phyloP scores from a whole-genome alignment of 2,329 filamentous ascomycete genomes.

The Myriosclerotinia duriaeana region DNA sequence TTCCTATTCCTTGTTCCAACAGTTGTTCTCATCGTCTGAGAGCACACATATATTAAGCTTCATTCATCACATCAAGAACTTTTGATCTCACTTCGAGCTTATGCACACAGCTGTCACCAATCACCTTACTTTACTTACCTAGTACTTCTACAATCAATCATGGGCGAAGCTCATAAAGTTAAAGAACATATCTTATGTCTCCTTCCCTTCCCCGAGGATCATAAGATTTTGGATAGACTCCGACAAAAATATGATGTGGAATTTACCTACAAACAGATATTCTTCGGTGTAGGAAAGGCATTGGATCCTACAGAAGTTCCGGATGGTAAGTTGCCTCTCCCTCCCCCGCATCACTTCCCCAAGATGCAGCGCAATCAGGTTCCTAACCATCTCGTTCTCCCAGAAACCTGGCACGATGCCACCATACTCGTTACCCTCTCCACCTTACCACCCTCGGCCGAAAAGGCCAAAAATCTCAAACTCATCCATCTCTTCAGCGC shows the following conservation, averaged over 20 bases:
- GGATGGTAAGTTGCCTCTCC: slow-evolving; percentile 26
- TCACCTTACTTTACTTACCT: neutral
- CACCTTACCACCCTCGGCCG: slow-evolving; percentile 35
- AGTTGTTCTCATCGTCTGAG: neutral
- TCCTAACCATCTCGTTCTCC: neutral
- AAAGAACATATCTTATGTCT: slow-evolving; percentile 46
- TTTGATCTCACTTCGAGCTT: neutral
- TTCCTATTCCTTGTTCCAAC: neutral
- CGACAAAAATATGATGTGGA: slow-evolving; percentile 47
- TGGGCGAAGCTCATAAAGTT: slow-evolving; percentile 47
- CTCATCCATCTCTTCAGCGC: slow-evolving; percentile 42
- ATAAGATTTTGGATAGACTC: slow-evolving; percentile 42
- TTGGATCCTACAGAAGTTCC: slow-evolving; percentile 26
- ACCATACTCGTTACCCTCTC: slow-evolving; percentile 42
- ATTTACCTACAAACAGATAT: slow-evolving; percentile 44
- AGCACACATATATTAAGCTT: slow-evolving; percentile 13
- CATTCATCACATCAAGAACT: neutral
- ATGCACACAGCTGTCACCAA: neutral
- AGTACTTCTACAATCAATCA: slow-evolving; percentile 33
- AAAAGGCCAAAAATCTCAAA: slow-evolving; percentile 40
- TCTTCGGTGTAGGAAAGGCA: slow-evolving; percentile 30
- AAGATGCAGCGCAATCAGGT: neutral
- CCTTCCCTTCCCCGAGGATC: slow-evolving; percentile 46
- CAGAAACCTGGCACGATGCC: slow-evolving; percentile 36
- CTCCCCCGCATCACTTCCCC: neutral